A percentile compares a stretch with the other conserved stretches of the same genome.
Conservation (phyloP, 2,329 filamentous ascomycete genomes). For the Colletotrichum cuscutae region DNA sequence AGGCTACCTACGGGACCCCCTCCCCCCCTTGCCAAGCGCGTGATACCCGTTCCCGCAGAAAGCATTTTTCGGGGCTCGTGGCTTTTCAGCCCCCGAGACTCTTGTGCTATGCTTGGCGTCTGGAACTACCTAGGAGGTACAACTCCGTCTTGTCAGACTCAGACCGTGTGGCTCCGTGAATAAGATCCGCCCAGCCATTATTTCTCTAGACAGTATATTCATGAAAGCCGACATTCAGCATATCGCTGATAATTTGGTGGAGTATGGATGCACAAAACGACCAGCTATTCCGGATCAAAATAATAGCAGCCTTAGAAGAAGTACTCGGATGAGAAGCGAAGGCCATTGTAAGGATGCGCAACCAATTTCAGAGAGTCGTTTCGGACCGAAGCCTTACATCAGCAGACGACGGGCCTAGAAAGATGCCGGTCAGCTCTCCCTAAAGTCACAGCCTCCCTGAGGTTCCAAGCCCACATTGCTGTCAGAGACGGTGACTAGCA, state of each 20-base stretch:
- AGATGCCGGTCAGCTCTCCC: not conserved
- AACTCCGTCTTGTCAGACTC: not conserved
- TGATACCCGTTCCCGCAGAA: not conserved
- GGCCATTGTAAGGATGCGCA: not conserved
- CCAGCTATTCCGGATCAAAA: not conserved
- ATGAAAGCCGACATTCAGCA: not conserved
- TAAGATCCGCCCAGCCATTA: not conserved
- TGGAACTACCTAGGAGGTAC: not conserved
- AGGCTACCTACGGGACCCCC: too few species aligned
- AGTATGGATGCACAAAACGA: too few species aligned
- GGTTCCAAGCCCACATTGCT: not conserved
- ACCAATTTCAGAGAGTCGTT: not conserved
- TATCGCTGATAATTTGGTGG: too few species aligned
- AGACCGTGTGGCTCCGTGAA: not conserved
- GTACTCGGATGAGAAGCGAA: not conserved
- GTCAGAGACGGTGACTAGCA: not conserved
- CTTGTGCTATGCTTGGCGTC: not conserved
- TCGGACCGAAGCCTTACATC: not conserved
- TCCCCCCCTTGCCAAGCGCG: not conserved
- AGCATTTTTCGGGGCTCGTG: not conserved
- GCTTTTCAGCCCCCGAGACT: not conserved
- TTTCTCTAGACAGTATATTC: not conserved
- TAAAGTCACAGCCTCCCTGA: not conserved
- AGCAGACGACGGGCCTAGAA: not conserved
- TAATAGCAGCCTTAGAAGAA: not conserved